Base-by-base conservation (phyloP, 2,329 filamentous ascomycete genomes). In the Fusarium compactum region DNA sequence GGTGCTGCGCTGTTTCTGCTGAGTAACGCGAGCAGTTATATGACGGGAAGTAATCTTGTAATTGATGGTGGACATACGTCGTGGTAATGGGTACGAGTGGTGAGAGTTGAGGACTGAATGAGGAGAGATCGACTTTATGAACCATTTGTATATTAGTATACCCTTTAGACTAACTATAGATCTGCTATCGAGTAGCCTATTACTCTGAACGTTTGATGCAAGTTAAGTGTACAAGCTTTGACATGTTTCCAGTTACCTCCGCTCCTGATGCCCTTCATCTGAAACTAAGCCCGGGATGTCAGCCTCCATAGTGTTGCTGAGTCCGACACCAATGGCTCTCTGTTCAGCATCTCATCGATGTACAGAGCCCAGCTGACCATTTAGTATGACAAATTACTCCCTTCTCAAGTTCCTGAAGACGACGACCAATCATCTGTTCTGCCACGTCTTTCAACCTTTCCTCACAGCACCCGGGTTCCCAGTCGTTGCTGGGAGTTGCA, bases 1-100 rank as follows among this genome's bases (percentile, higher is more conserved):
- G 91, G 91, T 6, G 90, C 91, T 2, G 90, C 90, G 5, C 85
- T 94, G 63, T 93, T 92, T 83, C 84, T 94, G 38, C 88, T 91
- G 32, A 91, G 88, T 18, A 91, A 93, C 72, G 89, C 91, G 15
- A 90, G 87, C 43, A 83, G 84, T 67, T 95, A 92, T 82, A 92
- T 94, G 90, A 94, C 92, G 22, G 92, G 92, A 48, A 86, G 87
- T 22, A 90, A 92, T 69, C 76, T 94, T 75, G 81, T 90, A 18
- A 90, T 93, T 53, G 91, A 94, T 75, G 91, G 91, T 14, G 91
- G 91, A 0, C 91, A 94, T 76, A 78, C 82, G 25, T 85, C 87
- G 24, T 90, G 87, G 87, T 89, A 50, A 25, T 22, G 4, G 3
- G 48, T 32, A 34, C 30, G 18, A 25, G 25, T 29, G 40, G 27